Percentiles rank a stretch among this genome's conserved stretches.
Evolutionary conservation across 2,329 filamentous ascomycete genomes (phyloP).

Genomic region (Fusarium hainanense): DNA sequence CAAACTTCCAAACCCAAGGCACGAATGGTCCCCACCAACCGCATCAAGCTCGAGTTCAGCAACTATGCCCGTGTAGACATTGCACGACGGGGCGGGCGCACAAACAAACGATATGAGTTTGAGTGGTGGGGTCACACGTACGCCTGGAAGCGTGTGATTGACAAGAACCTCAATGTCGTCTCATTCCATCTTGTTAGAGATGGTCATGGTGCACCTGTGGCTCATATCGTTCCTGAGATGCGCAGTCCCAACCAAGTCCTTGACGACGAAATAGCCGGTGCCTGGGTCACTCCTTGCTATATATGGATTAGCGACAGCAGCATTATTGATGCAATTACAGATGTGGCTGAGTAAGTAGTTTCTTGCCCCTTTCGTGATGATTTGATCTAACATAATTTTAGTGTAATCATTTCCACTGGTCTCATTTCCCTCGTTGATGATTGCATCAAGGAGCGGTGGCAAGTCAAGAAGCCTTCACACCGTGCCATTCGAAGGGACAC

Average conservation of each 20-base stretch:
- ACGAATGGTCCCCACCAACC: slow-evolving; percentile 71
- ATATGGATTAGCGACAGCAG: slow-evolving; percentile 87
- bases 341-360: slow-evolving; percentile 82
- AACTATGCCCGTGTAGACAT: slow-evolving; percentile 96
- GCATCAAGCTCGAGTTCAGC: slow-evolving; percentile 91
- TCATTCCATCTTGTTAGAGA: slow-evolving; percentile 84
- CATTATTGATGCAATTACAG: slow-evolving; percentile 75
- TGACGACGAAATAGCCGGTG: slow-evolving; percentile 80
- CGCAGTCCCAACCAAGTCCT: slow-evolving; percentile 75
- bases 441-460: slow-evolving; percentile 85
- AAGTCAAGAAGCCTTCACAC: slow-evolving; percentile 55
- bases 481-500: slow-evolving; percentile 44
- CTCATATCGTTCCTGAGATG: slow-evolving; percentile 86
- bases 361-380: not conserved
- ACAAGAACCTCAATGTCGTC: slow-evolving; percentile 73
- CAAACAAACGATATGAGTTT: slow-evolving; percentile 84
- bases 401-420: slow-evolving; percentile 90
- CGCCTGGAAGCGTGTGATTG: slow-evolving; percentile 82
- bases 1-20: slow-evolving; percentile 50
- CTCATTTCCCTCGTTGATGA: slow-evolving; percentile 90
- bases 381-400: slow-evolving; percentile 54
- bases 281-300: slow-evolving; percentile 90
- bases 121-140: slow-evolving; percentile 93
- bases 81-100: slow-evolving; percentile 71
- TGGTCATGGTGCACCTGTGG: slow-evolving; percentile 71